A percentile compares a stretch with the other conserved stretches of the same genome.
phyloP scores from a whole-genome alignment of 176 grass and related monocot genomes.

The Musa acuminata region DNA sequence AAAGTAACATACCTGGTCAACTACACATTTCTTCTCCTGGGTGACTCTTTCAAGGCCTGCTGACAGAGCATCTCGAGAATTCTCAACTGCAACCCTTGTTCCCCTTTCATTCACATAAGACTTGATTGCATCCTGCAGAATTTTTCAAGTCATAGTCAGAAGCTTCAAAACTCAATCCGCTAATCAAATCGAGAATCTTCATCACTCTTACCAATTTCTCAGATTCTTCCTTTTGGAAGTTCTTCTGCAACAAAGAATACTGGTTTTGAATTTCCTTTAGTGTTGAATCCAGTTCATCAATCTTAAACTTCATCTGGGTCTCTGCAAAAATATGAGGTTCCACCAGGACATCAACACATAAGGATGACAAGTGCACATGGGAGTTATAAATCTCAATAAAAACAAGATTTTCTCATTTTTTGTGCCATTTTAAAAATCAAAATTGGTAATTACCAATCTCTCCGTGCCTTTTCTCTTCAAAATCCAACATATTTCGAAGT shows the following conservation, averaged over 20 bases:
- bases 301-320: conserved; percentile 17
- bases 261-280: conserved; percentile 41
- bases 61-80: conserved; percentile 22
- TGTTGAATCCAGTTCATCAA: conserved; percentile 27
- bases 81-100: conserved; percentile 24
- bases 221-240: conserved; percentile 34
- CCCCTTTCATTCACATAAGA: conserved; percentile 39
- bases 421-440: background rate
- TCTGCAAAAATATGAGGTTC: conserved; percentile 11
- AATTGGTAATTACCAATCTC: conserved; percentile 29
- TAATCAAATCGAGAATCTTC: background rate
- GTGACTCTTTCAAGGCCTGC: conserved; percentile 35
- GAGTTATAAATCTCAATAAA: conserved; percentile 4
- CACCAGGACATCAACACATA: background rate
- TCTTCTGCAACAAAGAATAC: conserved; percentile 32
- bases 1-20: conserved; percentile 35
- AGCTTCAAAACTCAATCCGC: background rate
- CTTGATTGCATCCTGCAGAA: conserved; percentile 24
- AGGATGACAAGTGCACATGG: background rate
- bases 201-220: conserved; percentile 39
- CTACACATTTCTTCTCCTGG: conserved; percentile 43
- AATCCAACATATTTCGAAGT: conserved; percentile 31
- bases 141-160: background rate
- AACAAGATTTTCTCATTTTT: background rate
- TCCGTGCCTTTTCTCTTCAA: conserved; percentile 27